Base-by-base conservation (phyloP, 1,284 basidiomycete genomes). In the Paramarasmius palmivorus region DNA sequence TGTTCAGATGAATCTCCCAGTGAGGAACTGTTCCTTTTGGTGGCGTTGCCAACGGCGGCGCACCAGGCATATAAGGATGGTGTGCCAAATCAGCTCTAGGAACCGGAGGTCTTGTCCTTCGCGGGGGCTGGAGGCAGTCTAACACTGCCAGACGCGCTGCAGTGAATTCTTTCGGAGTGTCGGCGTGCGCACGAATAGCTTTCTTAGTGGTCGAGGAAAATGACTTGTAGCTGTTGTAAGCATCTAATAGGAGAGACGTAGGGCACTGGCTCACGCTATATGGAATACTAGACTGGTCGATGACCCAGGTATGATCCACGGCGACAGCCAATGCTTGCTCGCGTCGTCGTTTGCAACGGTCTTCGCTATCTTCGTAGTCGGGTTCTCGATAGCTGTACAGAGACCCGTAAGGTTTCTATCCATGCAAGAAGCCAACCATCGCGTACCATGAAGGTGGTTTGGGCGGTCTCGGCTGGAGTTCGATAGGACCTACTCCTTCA, bases 311-410 rank as follows among this genome's bases (percentile, higher is more conserved):
- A 32, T n/a, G 9, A 25, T 50, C 49, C 23, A 50, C 49, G 6
- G 49, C 49, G 6, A 29, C 49, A n/a, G 37, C 14, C 17, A 29
- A 23, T 19, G 49, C 49, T 14, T 26, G 36, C 17, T 23, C 22
- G 8, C 29, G 36, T 14, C 49, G 34, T 23, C 32, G 35, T n/a
- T 23, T 26, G 12, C 36, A 22, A 9, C 25, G 10, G 22, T 39
- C 7, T 10, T 40, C 10, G 22, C 40, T 25, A n/a, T 50, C 49
- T 32, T 50, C 49, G 25, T 39, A 32, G 36, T 50, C 49, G 8
- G 35, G 49, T 29, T 40, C 49, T 15, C 49, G 49, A 26, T 50
- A 50, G 36, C 49, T 50, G 37, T n/a, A 17, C 6, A 7, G 14
- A 15, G 26, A 40, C 40, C 10, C 25, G n/a, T n/a, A n/a, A 17